Base-by-base conservation (phyloP, 306 rosid species). In the Medicago ruthenica region DNA sequence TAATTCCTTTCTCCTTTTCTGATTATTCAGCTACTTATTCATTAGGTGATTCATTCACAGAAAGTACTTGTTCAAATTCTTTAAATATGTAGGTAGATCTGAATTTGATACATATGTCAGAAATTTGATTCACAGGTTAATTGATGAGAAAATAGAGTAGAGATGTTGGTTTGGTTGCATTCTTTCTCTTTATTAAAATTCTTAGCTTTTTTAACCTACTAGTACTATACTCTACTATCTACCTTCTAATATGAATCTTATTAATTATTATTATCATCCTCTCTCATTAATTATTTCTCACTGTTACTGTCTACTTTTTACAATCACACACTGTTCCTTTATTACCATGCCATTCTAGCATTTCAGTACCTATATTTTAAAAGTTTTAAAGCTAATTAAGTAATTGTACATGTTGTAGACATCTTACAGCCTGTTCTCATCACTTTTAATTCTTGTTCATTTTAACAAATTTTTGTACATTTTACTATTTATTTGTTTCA, bases 401-500 rank as follows among this genome's bases (percentile, higher is more conserved):
- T 73, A 69, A 54, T 27, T 68, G 76, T 36, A 2, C n/a, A n/a
- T n/a, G n/a, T n/a, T n/a, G n/a, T n/a, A n/a, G n/a, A 67, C 24
- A 13, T 8, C 61, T 24, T 60, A 76, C 84, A 71, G 69, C 73
- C 82, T 71, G 76, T 79, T 63, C 55, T 83, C 57, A 48, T 71
- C 58, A 57, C 75, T 75, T 75, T 47, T 8, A 55, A 34, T 54
- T 58, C 21, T 39, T 75, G 16, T 34, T 41, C 6, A 24, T 17
- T 16, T 76, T 71, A 16, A 66, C 65, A 59, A 71, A 44, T 65
- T 58, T 68, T 68, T 57, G 66, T 39, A 42, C 44, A 34, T 16
- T n/a, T 64, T 34, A 4, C 64, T 4, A 15, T 66, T 67, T 83
- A 45, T 69, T 82, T 83, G 54, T 74, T 82, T 79, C 84, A 79